These are phyloP conservation scores for Termitomyces sp. DNA, from an alignment of 768 basidiomycete genomes.

Conservation along the genomic window DNA sequence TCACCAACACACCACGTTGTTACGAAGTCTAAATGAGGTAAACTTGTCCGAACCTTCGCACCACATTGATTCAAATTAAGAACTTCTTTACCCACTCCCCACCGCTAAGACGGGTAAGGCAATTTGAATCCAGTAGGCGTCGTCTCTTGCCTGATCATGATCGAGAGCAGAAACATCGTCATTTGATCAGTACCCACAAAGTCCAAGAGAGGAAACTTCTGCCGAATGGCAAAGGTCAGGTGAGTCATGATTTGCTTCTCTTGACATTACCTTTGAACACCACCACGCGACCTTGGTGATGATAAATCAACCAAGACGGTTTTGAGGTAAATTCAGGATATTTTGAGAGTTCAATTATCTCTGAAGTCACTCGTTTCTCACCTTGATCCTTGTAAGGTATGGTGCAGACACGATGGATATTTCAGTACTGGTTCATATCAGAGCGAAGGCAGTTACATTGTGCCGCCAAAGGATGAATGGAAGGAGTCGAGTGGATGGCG, in stretches of 20 bases:
- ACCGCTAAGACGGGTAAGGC: conserved; percentile 2
- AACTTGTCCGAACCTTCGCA: conserved; percentile 1
- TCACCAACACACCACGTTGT: conserved; percentile 7
- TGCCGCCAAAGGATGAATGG: neutral
- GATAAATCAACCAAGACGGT: neutral
- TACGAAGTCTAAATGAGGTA: conserved; percentile 11
- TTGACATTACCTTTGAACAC: neutral
- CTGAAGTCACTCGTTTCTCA: neutral
- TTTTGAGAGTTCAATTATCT: neutral
- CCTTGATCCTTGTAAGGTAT: neutral
- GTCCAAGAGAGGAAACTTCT: neutral
- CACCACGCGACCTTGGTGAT: neutral
- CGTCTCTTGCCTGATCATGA: conserved; percentile 14
- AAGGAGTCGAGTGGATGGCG: neutral
- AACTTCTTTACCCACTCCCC: conserved; percentile 1
- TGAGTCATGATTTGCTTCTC: neutral
- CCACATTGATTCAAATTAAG: conserved; percentile 1
- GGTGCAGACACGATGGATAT: neutral
- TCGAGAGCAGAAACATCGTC: conserved; percentile 9
- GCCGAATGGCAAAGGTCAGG: conserved; percentile 1
- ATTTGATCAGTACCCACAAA: conserved; percentile 5
- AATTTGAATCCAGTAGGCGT: neutral
- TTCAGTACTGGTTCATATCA: neutral
- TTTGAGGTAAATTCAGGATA: neutral
- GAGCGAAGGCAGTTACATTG: neutral